Conservation (phyloP, 345 rosid genomes). For the Euphorbia tirucalli region DNA sequence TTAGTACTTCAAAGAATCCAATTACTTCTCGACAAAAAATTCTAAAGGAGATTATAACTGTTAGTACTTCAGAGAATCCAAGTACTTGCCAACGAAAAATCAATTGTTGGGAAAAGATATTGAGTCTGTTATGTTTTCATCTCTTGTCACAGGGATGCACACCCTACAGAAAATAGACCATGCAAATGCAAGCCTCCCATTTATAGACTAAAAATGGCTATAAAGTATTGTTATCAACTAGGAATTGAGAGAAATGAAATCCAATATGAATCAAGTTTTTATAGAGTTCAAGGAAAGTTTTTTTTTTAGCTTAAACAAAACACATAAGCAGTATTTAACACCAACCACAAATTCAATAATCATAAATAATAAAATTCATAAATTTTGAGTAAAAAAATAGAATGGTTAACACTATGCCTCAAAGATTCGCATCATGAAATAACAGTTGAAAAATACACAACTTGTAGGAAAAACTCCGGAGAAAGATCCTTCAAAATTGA, state of each 20-base stretch:
- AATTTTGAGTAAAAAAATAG: too few relatives aligned
- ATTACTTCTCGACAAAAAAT: conserved; percentile 81
- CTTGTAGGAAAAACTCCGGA: too few relatives aligned
- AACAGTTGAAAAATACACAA: too few relatives aligned
- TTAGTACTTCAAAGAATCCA: conserved; percentile 23
- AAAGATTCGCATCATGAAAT: too few relatives aligned
- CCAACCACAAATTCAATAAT: too few relatives aligned
- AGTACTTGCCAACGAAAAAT: too few relatives aligned
- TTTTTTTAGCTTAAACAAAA: background rate
- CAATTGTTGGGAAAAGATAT: conserved; percentile 87
- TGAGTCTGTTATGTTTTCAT: conserved; percentile 68
- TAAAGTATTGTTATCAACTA: background rate
- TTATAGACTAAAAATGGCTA: background rate
- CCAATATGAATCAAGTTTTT: background rate
- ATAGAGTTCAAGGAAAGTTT: background rate
- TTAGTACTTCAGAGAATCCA: too few relatives aligned
- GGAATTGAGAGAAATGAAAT: background rate
- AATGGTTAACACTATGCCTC: too few relatives aligned
- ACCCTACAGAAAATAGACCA: conserved; percentile 51
- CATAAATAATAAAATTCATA: too few relatives aligned
- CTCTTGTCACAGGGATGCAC: conserved; percentile 88
- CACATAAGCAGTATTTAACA: too few relatives aligned
- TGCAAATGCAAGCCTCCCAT: background rate
- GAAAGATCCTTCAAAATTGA: too few relatives aligned
- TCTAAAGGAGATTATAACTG: too few relatives aligned